These are phyloP conservation scores for Phialemonium atrogriseum DNA, from an alignment of 2,329 filamentous ascomycete genomes.

Conservation along the genomic window DNA sequence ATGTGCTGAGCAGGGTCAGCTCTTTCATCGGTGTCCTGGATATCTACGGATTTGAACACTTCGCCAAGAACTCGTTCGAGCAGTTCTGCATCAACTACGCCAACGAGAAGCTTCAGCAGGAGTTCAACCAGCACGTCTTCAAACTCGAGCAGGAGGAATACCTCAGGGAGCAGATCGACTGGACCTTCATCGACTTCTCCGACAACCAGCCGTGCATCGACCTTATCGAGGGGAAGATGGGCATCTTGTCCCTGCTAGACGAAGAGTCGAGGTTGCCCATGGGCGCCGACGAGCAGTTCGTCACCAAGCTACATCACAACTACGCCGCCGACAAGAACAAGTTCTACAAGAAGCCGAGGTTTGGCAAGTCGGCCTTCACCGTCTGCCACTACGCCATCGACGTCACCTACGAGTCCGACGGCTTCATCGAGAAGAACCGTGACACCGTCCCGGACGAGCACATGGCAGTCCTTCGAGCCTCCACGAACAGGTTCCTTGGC, in stretches of 20 bases:
- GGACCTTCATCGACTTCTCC: constrained; percentile 99
- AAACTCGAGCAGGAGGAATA: constrained; percentile 99
- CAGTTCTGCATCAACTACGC: constrained; percentile 99
- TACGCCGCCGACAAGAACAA: constrained; percentile 85
- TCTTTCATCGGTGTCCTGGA: constrained; percentile 97
- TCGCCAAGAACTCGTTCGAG: constrained; percentile 98
- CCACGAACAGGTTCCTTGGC: constrained; percentile 75
- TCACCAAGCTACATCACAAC: constrained; percentile 92
- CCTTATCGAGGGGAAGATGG: constrained; percentile 92
- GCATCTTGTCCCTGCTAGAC: constrained; percentile 83
- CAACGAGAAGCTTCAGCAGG: constrained; percentile 97
- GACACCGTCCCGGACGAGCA: constrained; percentile 98
- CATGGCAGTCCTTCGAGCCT: constrained; percentile 81
- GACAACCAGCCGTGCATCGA: constrained; percentile 99
- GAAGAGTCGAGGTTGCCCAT: constrained; percentile 95
- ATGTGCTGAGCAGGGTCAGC: constrained; percentile 70
- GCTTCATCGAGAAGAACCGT: constrained; percentile 98
- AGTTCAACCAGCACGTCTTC: constrained; percentile 99
- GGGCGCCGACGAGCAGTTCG: constrained; percentile 95
- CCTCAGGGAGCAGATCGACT: constrained; percentile 90
- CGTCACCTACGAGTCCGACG: constrained; percentile 97
- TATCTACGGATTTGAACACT: constrained; percentile 99
- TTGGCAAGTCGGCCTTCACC: constrained; percentile 94
- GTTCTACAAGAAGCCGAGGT: constrained; percentile 97
- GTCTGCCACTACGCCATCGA: constrained; percentile 98